Evolutionary conservation across 2,329 filamentous ascomycete species (phyloP).

Genomic region (Pestalotiopsis sp.): DNA sequence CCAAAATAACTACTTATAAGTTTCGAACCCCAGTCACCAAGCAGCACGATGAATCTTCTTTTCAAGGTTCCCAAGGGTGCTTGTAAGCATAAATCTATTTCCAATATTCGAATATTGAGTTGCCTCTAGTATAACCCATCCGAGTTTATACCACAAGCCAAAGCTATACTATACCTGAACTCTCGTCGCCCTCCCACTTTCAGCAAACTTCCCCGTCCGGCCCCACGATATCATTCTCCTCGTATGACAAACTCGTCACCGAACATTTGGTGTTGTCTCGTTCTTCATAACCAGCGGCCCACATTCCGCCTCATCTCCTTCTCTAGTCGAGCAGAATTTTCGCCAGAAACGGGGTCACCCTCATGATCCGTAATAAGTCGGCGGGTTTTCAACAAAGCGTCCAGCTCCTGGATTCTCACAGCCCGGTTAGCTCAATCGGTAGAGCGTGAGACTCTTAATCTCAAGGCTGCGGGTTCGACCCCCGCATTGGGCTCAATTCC

Average conservation of each 20-base stretch:
- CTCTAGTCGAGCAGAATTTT: background rate
- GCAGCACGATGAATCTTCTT: no score
- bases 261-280: background rate
- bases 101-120: no score
- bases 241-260: background rate
- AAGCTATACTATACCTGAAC: background rate
- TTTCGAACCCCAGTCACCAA: no score
- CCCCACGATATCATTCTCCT: background rate
- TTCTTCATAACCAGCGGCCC: background rate
- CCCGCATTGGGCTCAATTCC: slow-evolving; percentile 44
- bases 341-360: background rate
- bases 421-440: slow-evolving; percentile 68
- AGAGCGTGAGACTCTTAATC: slow-evolving; percentile 71
- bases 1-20: no score
- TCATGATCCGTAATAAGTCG: background rate
- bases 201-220: background rate
- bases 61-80: no score
- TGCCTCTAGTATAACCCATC: no score
- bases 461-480: slow-evolving; percentile 38
- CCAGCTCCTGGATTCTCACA: background rate
- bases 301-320: background rate
- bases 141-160: no score
- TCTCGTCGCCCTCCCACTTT: background rate
- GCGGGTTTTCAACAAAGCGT: background rate
- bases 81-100: no score